Conservation (phyloP, 768 basidiomycete genomes). For the Cubamyces lactineus region DNA sequence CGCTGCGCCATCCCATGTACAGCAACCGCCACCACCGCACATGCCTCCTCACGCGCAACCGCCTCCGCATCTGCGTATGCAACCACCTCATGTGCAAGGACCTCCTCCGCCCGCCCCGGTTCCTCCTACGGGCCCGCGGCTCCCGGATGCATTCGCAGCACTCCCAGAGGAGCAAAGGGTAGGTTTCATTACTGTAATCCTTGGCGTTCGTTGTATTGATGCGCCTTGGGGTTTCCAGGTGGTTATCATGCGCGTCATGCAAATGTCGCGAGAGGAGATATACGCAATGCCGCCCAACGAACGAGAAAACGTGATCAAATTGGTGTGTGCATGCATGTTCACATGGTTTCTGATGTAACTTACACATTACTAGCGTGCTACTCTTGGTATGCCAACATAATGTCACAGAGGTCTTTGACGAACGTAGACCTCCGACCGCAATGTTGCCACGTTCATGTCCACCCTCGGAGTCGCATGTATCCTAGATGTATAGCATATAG, state of each 20-base stretch:
- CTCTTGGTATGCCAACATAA: slow-evolving; percentile 26
- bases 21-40: slow-evolving; percentile 9
- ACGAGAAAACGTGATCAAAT: slow-evolving; percentile 76
- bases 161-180: slow-evolving; percentile 76
- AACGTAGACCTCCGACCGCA: neutral
- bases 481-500: neutral
- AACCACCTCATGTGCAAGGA: slow-evolving; percentile 15
- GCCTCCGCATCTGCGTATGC: slow-evolving; percentile 12
- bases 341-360: neutral
- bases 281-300: slow-evolving; percentile 73
- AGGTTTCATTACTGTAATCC: neutral
- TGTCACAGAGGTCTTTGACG: neutral
- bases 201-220: slow-evolving; percentile 3
- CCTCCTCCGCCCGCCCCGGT: slow-evolving; percentile 13
- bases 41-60: slow-evolving; percentile 20
- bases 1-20: slow-evolving; percentile 1
- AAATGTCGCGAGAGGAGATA: slow-evolving; percentile 87
- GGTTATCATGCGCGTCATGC: slow-evolving; percentile 76
- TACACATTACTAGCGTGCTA: slow-evolving; percentile 19
- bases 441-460: neutral
- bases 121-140: slow-evolving; percentile 27
- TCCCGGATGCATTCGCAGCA: slow-evolving; percentile 49
- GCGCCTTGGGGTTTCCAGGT: slow-evolving; percentile 42
- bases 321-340: slow-evolving; percentile 55
- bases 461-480: neutral